Conservation (phyloP, 2,329 filamentous ascomycete genomes). For the Aspergillus novofumigatus region DNA sequence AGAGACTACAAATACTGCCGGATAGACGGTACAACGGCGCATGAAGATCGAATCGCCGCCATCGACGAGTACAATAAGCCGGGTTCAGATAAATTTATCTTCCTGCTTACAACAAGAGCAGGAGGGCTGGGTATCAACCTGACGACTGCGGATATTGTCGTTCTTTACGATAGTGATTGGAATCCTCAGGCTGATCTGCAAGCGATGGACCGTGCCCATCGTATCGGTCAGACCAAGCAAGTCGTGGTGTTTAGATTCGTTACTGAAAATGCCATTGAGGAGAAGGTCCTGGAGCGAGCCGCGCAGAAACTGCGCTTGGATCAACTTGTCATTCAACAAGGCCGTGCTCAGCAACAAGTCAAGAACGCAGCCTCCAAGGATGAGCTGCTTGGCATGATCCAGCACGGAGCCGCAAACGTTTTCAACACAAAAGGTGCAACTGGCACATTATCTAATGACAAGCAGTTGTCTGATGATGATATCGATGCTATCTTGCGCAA, state of each 20-base stretch:
- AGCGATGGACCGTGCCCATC: slow-evolving; percentile 97
- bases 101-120: slow-evolving; percentile 89
- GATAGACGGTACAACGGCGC: slow-evolving; percentile 93
- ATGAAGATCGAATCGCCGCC: slow-evolving; percentile 94
- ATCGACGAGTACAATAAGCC: slow-evolving; percentile 99
- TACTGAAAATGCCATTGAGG: slow-evolving; percentile 96
- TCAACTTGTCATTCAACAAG: slow-evolving; percentile 96
- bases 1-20: slow-evolving; percentile 92
- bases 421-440: slow-evolving; percentile 70
- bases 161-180: slow-evolving; percentile 98
- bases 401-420: slow-evolving; percentile 94
- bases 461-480: slow-evolving; percentile 75
- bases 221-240: slow-evolving; percentile 98
- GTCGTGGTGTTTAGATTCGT: slow-evolving; percentile 95
- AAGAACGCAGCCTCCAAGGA: slow-evolving; percentile 95
- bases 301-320: slow-evolving; percentile 95
- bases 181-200: slow-evolving; percentile 97
- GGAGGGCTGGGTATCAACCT: slow-evolving; percentile 96
- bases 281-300: slow-evolving; percentile 94
- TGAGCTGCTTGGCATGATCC: slow-evolving; percentile 95
- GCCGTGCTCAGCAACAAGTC: slow-evolving; percentile 81
- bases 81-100: slow-evolving; percentile 92
- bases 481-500: slow-evolving; percentile 83
- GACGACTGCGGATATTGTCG: slow-evolving; percentile 89
- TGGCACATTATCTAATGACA: slow-evolving; percentile 56